Conservation (phyloP, 2,329 filamentous ascomycete species). For the Verticillium zaregamsianum region DNA sequence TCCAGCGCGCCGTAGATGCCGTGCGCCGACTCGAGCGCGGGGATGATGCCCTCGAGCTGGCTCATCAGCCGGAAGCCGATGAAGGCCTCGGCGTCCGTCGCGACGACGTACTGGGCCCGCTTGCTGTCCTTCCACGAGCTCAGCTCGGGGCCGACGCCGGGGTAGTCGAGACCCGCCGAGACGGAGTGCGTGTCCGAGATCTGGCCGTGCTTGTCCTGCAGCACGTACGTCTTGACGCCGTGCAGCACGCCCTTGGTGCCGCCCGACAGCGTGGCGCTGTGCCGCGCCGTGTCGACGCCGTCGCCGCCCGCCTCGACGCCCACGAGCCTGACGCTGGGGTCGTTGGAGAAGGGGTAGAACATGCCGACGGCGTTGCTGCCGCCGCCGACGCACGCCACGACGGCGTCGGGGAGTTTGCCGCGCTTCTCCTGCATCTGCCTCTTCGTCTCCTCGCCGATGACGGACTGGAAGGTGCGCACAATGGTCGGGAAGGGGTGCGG, state of each 20-base stretch:
- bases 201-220: slow-evolving; percentile 90
- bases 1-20: slow-evolving; percentile 86
- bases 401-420: slow-evolving; percentile 88
- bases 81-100: slow-evolving; percentile 89
- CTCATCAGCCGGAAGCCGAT: slow-evolving; percentile 79
- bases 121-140: slow-evolving; percentile 87
- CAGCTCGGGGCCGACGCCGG: slow-evolving; percentile 91
- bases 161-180: slow-evolving; percentile 94
- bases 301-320: slow-evolving; percentile 96
- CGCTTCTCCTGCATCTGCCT: slow-evolving; percentile 80
- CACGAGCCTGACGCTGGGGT: slow-evolving; percentile 78
- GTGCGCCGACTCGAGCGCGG: slow-evolving; percentile 89
- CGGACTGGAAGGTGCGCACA: slow-evolving; percentile 93
- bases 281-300: slow-evolving; percentile 77
- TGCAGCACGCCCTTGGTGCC: slow-evolving; percentile 91
- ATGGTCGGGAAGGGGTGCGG: slow-evolving; percentile 98
- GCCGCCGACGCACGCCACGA: slow-evolving; percentile 94
- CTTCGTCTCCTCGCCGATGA: slow-evolving; percentile 95
- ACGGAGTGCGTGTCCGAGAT: slow-evolving; percentile 95
- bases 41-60: slow-evolving; percentile 93
- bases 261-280: slow-evolving; percentile 82
- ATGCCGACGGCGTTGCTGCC: slow-evolving; percentile 95
- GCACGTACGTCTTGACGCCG: slow-evolving; percentile 91
- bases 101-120: slow-evolving; percentile 83
- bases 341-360: slow-evolving; percentile 94